Conservation (phyloP, 83 land plant species). For the Larix sibirica region DNA sequence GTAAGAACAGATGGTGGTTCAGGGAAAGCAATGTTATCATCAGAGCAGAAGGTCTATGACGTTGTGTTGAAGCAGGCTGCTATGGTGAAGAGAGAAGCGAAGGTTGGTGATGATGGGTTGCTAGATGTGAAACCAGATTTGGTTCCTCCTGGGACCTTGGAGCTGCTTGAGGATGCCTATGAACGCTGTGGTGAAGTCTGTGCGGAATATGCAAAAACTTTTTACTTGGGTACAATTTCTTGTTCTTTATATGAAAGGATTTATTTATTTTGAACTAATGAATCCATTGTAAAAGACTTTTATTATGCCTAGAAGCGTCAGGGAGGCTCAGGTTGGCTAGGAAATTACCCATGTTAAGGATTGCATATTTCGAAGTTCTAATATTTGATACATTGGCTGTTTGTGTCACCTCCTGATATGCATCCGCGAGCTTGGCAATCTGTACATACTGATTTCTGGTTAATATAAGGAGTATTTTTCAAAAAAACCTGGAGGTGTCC, state of each 20-base stretch:
- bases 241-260: background rate
- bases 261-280: background rate
- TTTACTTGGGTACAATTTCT: slow-evolving; percentile 67
- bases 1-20: slow-evolving; percentile 3
- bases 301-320: background rate
- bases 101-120: slow-evolving; percentile 4
- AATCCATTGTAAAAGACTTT: background rate
- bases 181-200: slow-evolving; percentile 90
- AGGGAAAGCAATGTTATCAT: slow-evolving; percentile 19
- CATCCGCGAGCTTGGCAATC: too few species aligned
- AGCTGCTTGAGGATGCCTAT: slow-evolving; percentile 80
- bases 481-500: too few species aligned
- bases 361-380: too few species aligned
- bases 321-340: background rate
- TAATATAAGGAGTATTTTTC: too few species aligned
- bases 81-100: slow-evolving; percentile 41
- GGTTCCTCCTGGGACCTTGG: slow-evolving; percentile 21
- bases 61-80: slow-evolving; percentile 90
- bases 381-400: too few species aligned
- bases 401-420: too few species aligned
- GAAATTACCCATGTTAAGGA: too few species aligned
- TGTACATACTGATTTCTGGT: too few species aligned
- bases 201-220: slow-evolving; percentile 95
- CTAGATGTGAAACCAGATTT: slow-evolving; percentile 22
- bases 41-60: slow-evolving; percentile 73